Evolutionary conservation across 1,284 basidiomycete species (phyloP), one percentile per base, ranked within the genome.

Genomic region (Xerocomus cyaneibrunnescens): DNA sequence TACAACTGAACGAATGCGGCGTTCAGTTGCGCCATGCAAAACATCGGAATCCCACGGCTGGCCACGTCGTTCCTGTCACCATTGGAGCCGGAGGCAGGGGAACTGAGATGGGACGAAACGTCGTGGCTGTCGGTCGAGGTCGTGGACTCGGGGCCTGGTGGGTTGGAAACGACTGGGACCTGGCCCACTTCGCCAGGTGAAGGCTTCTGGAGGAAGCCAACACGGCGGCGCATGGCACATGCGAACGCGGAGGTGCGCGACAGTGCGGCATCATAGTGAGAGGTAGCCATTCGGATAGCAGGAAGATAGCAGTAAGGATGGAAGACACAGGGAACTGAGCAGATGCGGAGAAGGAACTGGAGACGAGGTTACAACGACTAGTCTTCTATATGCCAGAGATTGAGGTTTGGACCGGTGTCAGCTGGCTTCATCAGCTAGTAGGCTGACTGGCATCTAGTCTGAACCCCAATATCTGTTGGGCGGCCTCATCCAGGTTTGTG

Each of bases 331-430:
- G n/a, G 27, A 30, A 34, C 32, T 13, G 32, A 27, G 45, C n/a
- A 52, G 36, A 49, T 22, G 36, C 21, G 5, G 25, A 37, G 39
- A 36, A 30, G 36, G 50, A 59, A 46, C 30, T 44, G 31, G 42
- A 19, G 47, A 43, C 27, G 12, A 37, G 10, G 27, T 13, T 25
- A 17, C n/a, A 7, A 17, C 16, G 22, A n/a, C 22, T 17, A 23
- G 34, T 35, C 46, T 61, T 62, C 44, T 45, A 50, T 51, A 44
- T 19, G 37, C 22, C 14, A 50, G 19, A 28, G 19, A 44, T 65
- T 48, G 27, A 17, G 27, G 16, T 45, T 49, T 31, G n/a, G 44
- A 30, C 63, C 4, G 10, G 37, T 12, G 21, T 14, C 19, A n/a
- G n/a, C n/a, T n/a, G n/a, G n/a, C n/a, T n/a, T n/a, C n/a, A n/a